Base-by-base conservation (phyloP, 2,329 filamentous ascomycete genomes). In the Fusarium secorum region DNA sequence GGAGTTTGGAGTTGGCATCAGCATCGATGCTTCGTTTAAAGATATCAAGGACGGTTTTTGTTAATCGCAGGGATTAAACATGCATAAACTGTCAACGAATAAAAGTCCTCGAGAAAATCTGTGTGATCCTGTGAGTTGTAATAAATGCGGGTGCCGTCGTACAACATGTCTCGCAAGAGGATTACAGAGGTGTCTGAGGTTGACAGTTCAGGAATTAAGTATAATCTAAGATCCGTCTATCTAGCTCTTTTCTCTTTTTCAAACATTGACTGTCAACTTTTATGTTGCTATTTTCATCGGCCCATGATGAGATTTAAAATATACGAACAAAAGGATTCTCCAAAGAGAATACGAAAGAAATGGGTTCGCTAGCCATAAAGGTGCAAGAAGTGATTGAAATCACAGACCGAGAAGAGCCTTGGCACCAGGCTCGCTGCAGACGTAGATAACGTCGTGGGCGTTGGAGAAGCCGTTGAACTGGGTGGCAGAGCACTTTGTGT, bases 381-480 rank as follows among this genome's bases (percentile, higher is more conserved):
- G 26, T 32, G 33, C 11, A 54, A 41, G 10, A 10, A 42, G 11
- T 42, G 13, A 32, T 32, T 18, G 17, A 49, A 22, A 65, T 74
- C 58, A 76, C 49, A 76, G 60, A 32, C 61, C 65, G 4, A 97
- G 81, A 54, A 97, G 84, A 20, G 93, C 94, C 73, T 86, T 87
- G 32, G 95, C 96, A 49, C 93, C 95, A 24, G 92, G 88, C 88
- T 99, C 96, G 82, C 94, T 98, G 80, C 92, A 97, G 75, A 98
- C 92, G 79, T 98, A 98, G 72, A 98, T 90, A 70, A 97, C 92
- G 77, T 97, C 93, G 81, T 99, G 96, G 75, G 90, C 87, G 82
- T 98, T 93, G 59, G 91, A 93, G 83, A 98, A 99, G 71, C 96
- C 96, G 76, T 99, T 99, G 90, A 99, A 99, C 78, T 92, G 91